Conservation (phyloP, 225 moss, liverwort and hornwort genomes). For the Neckera pumila region DNA sequence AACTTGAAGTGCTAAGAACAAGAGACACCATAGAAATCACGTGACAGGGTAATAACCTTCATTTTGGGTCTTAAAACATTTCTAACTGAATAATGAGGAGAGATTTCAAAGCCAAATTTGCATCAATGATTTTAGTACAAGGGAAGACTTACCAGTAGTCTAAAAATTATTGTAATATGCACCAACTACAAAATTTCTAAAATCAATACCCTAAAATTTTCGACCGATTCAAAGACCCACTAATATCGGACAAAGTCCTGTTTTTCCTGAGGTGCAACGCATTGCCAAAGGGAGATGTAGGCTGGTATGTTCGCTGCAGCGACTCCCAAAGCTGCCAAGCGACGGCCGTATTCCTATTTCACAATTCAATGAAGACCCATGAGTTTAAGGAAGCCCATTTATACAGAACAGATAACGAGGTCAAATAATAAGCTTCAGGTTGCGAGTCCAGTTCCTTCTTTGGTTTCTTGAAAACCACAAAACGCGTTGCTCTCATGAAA, state of each 20-base stretch:
- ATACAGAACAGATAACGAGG: neutral
- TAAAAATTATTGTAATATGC: conserved; percentile 1
- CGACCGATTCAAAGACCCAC: neutral
- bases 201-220: neutral
- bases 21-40: neutral
- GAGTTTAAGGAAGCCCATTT: neutral
- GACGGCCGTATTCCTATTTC: conserved; percentile 71
- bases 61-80: neutral
- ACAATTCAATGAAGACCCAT: neutral
- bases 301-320: conserved; percentile 46
- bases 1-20: neutral
- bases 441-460: neutral
- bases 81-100: neutral
- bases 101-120: neutral
- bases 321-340: conserved; percentile 46
- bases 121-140: neutral
- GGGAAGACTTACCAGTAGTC: neutral
- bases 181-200: neutral
- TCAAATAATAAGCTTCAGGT: neutral
- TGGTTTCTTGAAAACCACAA: neutral
- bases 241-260: conserved; percentile 21
- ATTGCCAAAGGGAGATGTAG: conserved; percentile 69
- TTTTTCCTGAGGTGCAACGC: conserved; percentile 64
- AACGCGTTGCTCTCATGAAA: neutral
- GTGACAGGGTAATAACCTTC: neutral